Evolutionary conservation across 2,329 filamentous ascomycete species (phyloP).

Genomic region (Calonectria honghensis): DNA sequence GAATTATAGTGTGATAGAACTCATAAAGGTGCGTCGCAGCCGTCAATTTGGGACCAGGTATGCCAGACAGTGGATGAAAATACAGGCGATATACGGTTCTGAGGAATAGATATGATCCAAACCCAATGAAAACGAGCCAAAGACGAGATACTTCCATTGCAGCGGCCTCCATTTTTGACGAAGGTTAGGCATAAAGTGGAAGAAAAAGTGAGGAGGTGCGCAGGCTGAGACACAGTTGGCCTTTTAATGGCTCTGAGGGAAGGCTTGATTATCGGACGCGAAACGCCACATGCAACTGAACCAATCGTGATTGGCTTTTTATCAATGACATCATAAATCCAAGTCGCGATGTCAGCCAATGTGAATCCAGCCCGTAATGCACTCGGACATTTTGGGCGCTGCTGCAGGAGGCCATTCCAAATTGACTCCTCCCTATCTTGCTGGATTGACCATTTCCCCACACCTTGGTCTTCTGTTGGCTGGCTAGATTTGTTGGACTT

Average conservation of each 20-base stretch:
- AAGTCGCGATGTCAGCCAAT: background rate
- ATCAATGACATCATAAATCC: background rate
- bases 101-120: background rate
- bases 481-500: too few relatives aligned
- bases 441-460: too few relatives aligned
- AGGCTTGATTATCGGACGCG: background rate
- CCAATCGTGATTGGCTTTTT: background rate
- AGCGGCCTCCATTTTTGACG: background rate
- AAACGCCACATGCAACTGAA: background rate
- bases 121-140: background rate
- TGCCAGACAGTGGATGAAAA: background rate
- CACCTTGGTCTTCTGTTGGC: too few relatives aligned
- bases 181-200: too few relatives aligned
- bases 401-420: too few relatives aligned
- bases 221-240: background rate
- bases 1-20: background rate
- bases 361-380: background rate
- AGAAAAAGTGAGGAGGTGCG: background rate
- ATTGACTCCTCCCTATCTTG: too few relatives aligned
- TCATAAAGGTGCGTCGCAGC: background rate
- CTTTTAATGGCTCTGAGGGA: background rate
- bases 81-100: slow-evolving; percentile 3
- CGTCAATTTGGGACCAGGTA: background rate
- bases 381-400: too few relatives aligned
- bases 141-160: background rate